Evolutionary conservation across 495 filamentous ascomycete species (phyloP), one percentile per base, ranked within the genome.

Genomic region (Xylona heveae): DNA sequence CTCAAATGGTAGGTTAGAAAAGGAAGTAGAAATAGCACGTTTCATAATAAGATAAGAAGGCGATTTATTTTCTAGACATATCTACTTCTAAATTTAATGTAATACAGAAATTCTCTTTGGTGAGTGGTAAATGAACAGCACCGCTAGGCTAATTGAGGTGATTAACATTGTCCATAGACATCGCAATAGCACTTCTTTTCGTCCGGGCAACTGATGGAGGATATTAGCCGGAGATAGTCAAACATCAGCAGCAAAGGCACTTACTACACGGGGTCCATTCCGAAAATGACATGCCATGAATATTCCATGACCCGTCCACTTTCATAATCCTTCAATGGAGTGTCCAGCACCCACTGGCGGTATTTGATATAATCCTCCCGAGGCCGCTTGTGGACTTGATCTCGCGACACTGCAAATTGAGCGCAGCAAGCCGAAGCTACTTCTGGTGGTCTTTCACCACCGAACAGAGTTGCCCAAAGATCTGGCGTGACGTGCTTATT

Each of bases 241-340:
- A n/a, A n/a, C n/a, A n/a, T n/a, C n/a, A n/a, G n/a, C n/a, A n/a
- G n/a, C n/a, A n/a, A n/a, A n/a, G n/a, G n/a, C n/a, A n/a, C n/a
- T n/a, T n/a, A n/a, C n/a, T n/a, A n/a, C n/a, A 25, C 23, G 13
- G 23, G 8, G 13, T 25, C 23, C 23, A 8, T 7, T 7, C 23
- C 23, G 33, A 67, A 74, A 38, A 71, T 57, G 38, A 74, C 64
- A 51, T 81, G 75, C 75, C 76, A 81, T 36, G 68, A 43, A 41
- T 72, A 79, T 51, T 81, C 76, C 53, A 78, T 57, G 10, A 81
- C 54, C 10, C 74, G 44, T 3, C 74, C 75, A 26, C 61, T 69
- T 22, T 63, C 45, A 16, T 55, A 53, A 34, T 76, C 68, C 9
- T 54, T 47, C 30, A 76, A 43, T 13, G 55, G 48, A 12, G 74